Evolutionary conservation across 2,329 filamentous ascomycete genomes (phyloP).

Genomic region (Calycina herbarum): DNA sequence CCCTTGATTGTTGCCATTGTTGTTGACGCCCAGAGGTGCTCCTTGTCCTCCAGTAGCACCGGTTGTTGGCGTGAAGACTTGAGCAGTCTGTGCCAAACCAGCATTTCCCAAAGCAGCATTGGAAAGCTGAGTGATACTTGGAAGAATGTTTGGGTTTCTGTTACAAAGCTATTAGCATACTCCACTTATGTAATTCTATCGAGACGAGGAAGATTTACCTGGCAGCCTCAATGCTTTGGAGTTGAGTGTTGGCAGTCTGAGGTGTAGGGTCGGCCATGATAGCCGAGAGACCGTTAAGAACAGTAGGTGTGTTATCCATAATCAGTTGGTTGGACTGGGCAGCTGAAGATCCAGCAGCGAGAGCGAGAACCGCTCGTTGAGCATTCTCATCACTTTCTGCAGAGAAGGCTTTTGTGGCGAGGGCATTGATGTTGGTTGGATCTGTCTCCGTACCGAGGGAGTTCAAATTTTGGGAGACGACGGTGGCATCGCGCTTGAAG

Average conservation of each 20-base stretch:
- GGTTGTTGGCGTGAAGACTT: conserved; percentile 25
- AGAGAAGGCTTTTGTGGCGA: conserved; percentile 28
- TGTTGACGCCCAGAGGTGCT: background rate
- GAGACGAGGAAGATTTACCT: conserved; percentile 17
- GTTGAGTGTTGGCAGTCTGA: conserved; percentile 15
- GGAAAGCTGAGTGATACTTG: conserved; percentile 32
- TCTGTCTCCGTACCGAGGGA: conserved; percentile 21
- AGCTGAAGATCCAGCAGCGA: conserved; percentile 27
- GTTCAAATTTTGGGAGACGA: conserved; percentile 30
- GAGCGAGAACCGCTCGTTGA: conserved; percentile 25
- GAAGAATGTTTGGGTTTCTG: conserved; percentile 34
- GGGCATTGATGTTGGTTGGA: conserved; percentile 18
- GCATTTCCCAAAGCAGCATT: conserved; percentile 28
- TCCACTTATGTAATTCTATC: background rate
- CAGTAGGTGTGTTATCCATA: conserved; percentile 29
- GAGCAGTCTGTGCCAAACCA: conserved; percentile 19
- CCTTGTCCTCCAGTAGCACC: background rate
- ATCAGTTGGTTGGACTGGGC: conserved; percentile 27
- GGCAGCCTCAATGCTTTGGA: conserved; percentile 21
- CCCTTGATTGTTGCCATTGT: too few species aligned
- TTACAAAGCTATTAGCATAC: background rate
- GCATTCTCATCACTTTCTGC: conserved; percentile 32
- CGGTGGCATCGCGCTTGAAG: conserved; percentile 31
- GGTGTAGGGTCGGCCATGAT: conserved; percentile 27
- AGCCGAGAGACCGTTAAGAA: conserved; percentile 26